Percentiles rank a stretch among this genome's conserved stretches.
These are phyloP conservation scores for Aspergillus bridgeri DNA, from an alignment of 495 filamentous ascomycete species.

Conservation along the genomic window DNA sequence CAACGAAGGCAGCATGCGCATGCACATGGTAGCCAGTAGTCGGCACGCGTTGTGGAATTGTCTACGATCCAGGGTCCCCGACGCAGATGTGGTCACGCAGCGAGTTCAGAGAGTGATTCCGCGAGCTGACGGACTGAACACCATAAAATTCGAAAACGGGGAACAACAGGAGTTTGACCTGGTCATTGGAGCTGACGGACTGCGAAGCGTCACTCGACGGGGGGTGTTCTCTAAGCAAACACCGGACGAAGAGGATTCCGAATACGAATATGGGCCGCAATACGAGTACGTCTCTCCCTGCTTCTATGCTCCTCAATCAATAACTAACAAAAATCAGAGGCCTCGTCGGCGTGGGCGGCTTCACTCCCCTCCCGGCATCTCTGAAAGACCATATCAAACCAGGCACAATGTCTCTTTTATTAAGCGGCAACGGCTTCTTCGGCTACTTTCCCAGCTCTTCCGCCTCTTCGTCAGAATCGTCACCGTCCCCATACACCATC, in stretches of 20 bases:
- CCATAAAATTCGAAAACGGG: conserved; percentile 31
- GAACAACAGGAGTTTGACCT: conserved; percentile 44
- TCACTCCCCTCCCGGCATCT: conserved; percentile 32
- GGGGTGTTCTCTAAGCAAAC: conserved; percentile 40
- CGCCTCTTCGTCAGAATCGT: neutral
- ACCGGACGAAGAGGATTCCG: conserved; percentile 30
- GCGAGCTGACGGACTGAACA: conserved; percentile 15
- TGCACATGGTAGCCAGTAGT: conserved; percentile 31
- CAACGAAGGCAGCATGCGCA: conserved; percentile 9
- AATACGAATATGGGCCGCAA: conserved; percentile 35
- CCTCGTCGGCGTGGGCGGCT: conserved; percentile 52
- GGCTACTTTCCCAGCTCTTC: conserved; percentile 42
- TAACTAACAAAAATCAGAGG: conserved; percentile 28
- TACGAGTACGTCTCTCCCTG: neutral
- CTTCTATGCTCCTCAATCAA: neutral
- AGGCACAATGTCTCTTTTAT: conserved; percentile 50
- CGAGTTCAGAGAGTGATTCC: conserved; percentile 24
- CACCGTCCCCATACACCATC: conserved; percentile 23
- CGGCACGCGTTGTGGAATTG: conserved; percentile 37
- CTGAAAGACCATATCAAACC: conserved; percentile 24
- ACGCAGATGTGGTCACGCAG: conserved; percentile 27
- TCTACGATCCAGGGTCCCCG: conserved; percentile 29
- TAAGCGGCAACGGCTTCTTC: conserved; percentile 56
- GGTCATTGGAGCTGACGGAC: conserved; percentile 60
- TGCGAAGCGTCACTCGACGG: conserved; percentile 47